phyloP scores from a whole-genome alignment of 2,329 filamentous ascomycete genomes.

The Zymoseptoria brevis region DNA sequence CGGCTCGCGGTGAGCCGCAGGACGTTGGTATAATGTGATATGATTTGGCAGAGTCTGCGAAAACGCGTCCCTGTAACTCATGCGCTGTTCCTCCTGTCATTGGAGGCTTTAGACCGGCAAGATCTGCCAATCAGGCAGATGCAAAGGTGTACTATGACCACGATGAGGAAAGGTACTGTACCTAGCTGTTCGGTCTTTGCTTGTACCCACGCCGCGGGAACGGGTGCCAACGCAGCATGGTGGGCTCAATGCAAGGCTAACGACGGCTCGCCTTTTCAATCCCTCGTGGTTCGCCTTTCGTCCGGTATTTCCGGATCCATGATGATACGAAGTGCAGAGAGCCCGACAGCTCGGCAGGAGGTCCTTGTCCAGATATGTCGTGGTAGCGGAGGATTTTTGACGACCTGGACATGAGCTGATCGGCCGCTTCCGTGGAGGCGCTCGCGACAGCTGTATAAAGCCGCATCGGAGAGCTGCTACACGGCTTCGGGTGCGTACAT shows the following conservation, averaged over 20 bases:
- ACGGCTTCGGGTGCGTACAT: not conserved
- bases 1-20: slow-evolving; percentile 14
- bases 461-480: not conserved
- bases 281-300: not conserved
- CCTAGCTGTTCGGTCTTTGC: not conserved
- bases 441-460: not conserved
- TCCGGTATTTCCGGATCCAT: not conserved
- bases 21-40: slow-evolving; percentile 13
- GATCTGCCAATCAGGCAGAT: not conserved
- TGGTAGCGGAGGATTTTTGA: not conserved
- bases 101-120: not conserved
- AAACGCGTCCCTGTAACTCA: slow-evolving; percentile 8
- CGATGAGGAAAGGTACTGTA: not conserved
- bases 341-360: not conserved
- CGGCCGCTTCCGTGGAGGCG: not conserved
- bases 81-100: not conserved
- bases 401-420: not conserved
- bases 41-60: slow-evolving; percentile 8
- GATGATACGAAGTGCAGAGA: not conserved
- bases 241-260: not conserved
- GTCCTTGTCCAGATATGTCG: not conserved
- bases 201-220: not conserved
- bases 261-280: not conserved
- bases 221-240: not conserved
- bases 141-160: not conserved